These are phyloP conservation scores for Aspergillus sojae DNA, from an alignment of 2,329 filamentous ascomycete genomes.

Conservation along the genomic window DNA sequence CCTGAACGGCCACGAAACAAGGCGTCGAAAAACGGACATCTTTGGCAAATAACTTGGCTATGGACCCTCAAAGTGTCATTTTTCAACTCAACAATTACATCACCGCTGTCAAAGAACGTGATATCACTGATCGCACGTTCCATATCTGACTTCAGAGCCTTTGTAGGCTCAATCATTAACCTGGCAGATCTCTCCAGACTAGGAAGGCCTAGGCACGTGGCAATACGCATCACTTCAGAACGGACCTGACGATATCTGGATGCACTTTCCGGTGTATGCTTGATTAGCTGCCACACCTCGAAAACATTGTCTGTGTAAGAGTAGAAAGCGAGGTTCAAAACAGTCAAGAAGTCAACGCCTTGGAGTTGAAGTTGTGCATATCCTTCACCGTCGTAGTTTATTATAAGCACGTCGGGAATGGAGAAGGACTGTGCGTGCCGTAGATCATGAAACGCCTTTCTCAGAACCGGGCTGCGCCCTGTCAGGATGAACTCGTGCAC, in stretches of 20 bases:
- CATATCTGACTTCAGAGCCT: slow-evolving; percentile 70
- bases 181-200: slow-evolving; percentile 77
- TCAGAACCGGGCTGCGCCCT: slow-evolving; percentile 71
- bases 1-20: slow-evolving; percentile 86
- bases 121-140: slow-evolving; percentile 68
- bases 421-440: slow-evolving; percentile 57
- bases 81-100: slow-evolving; percentile 77
- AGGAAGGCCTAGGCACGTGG: slow-evolving; percentile 68
- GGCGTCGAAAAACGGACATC: slow-evolving; percentile 90
- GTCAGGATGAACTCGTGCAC: slow-evolving; percentile 80
- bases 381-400: slow-evolving; percentile 56
- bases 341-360: slow-evolving; percentile 72
- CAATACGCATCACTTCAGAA: slow-evolving; percentile 84
- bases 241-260: slow-evolving; percentile 78
- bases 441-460: slow-evolving; percentile 63
- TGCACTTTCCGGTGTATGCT: slow-evolving; percentile 65
- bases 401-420: slow-evolving; percentile 62
- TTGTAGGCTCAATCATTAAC: slow-evolving; percentile 68
- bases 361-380: slow-evolving; percentile 66
- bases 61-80: slow-evolving; percentile 72
- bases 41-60: slow-evolving; percentile 74
- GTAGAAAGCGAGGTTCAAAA: slow-evolving; percentile 79
- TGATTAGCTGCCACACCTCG: slow-evolving; percentile 83
- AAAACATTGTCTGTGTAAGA: slow-evolving; percentile 78
- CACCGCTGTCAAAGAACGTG: slow-evolving; percentile 75